Conservation (phyloP, 2,329 filamentous ascomycete genomes). For the Fusarium miscanthi region DNA sequence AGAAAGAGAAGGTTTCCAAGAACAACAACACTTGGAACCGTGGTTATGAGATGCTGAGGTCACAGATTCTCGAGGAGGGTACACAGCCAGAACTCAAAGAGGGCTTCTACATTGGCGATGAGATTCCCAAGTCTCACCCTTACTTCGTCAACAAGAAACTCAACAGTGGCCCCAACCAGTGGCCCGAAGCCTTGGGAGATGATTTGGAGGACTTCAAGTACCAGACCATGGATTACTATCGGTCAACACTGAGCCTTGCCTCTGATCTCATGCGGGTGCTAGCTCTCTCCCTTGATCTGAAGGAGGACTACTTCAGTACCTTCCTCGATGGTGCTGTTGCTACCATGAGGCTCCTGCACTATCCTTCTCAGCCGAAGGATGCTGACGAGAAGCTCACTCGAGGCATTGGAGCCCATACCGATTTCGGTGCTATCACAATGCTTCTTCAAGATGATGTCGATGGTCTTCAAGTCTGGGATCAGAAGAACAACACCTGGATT, state of each 20-base stretch:
- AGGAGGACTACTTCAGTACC: constrained; percentile 2
- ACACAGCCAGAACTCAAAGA: constrained; percentile 61
- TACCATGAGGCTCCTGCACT: constrained; percentile 55
- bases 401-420: constrained; percentile 63
- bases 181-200: constrained; percentile 53
- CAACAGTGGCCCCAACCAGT: constrained; percentile 56
- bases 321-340: neutral
- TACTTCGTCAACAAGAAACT: constrained; percentile 55
- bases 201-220: constrained; percentile 54
- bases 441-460: constrained; percentile 63
- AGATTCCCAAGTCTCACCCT: constrained; percentile 56
- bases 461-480: constrained; percentile 64
- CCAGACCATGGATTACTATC: constrained; percentile 55
- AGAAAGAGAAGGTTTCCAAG: constrained; percentile 57
- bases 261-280: constrained; percentile 55
- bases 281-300: constrained; percentile 41
- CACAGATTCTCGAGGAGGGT: constrained; percentile 58
- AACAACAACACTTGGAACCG: constrained; percentile 55
- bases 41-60: constrained; percentile 61
- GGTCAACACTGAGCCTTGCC: constrained; percentile 53
- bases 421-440: constrained; percentile 67
- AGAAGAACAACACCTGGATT: constrained; percentile 56
- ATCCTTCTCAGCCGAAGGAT: constrained; percentile 56
- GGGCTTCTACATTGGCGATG: constrained; percentile 50
- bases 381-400: constrained; percentile 49